These are phyloP conservation scores for Nicotiana otophora DNA, from an alignment of 257 asterid genomes.

Conservation along the genomic window DNA sequence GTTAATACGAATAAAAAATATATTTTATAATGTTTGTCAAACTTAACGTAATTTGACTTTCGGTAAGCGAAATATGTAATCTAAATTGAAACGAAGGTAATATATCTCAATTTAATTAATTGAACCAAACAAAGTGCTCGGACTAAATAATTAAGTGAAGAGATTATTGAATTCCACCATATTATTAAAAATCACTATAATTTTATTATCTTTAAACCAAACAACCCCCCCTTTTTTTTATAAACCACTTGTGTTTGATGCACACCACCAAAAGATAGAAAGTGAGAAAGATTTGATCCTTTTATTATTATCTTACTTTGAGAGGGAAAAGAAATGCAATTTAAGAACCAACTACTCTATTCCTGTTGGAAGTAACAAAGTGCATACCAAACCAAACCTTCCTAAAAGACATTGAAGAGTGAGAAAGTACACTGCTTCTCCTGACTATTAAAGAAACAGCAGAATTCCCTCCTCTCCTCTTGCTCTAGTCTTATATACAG, in stretches of 20 bases:
- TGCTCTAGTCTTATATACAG: no score
- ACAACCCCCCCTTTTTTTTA: not conserved
- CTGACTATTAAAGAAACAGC: slow-evolving; percentile 13
- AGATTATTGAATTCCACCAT: no score
- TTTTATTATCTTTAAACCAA: not conserved
- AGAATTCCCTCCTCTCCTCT: not conserved
- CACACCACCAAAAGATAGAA: not conserved
- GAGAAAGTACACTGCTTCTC: slow-evolving; percentile 22
- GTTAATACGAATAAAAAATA: no score
- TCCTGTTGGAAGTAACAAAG: slow-evolving; percentile 30
- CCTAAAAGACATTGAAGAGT: slow-evolving; percentile 22
- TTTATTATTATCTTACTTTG: slow-evolving; percentile 4
- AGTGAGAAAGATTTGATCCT: slow-evolving; percentile 26
- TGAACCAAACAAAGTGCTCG: no score
- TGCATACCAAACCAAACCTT: not conserved
- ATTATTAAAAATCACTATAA: no score
- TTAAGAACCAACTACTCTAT: not conserved
- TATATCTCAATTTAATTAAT: no score
- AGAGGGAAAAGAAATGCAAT: slow-evolving; percentile 8
- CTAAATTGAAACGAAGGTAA: no score
- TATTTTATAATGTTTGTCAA: no score
- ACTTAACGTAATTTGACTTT: no score
- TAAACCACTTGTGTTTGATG: not conserved
- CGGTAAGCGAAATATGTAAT: no score
- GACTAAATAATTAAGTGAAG: no score